phyloP scores from a whole-genome alignment of 129 eudicot genomes.

The Flaveria sonorensis region DNA sequence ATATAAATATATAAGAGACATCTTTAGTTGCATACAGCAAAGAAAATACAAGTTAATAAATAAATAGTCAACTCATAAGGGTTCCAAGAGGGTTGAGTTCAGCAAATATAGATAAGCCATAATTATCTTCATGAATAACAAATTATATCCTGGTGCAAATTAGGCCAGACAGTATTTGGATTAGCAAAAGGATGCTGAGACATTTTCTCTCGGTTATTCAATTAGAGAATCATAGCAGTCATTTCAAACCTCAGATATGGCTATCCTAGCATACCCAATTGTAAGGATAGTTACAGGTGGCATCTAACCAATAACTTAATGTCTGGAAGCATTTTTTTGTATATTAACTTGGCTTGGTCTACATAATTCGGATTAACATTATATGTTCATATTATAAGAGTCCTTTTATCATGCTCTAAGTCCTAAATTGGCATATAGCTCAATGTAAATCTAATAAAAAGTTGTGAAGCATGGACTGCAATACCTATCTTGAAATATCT shows the following conservation, averaged over 20 bases:
- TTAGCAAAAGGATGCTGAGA: neutral
- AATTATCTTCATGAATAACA: no score
- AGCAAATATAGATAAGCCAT: no score
- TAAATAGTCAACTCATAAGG: neutral
- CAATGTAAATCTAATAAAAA: neutral
- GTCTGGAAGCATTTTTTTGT: neutral
- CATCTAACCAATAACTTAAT: constrained; percentile 11
- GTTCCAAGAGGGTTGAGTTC: neutral
- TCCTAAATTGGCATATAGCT: neutral
- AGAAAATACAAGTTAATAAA: constrained; percentile 2
- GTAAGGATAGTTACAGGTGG: constrained; percentile 1
- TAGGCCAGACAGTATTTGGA: no score
- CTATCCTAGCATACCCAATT: constrained; percentile 4
- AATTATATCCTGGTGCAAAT: no score
- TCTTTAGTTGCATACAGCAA: constrained; percentile 20
- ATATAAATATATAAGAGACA: constrained; percentile 26
- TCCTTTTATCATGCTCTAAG: neutral
- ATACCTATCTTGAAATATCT: neutral
- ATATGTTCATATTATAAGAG: neutral
- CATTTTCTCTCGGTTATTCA: neutral
- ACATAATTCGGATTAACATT: neutral
- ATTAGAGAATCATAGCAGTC: neutral
- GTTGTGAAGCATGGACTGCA: neutral
- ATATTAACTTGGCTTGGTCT: neutral
- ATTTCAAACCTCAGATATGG: neutral